Evolutionary conservation across 2,329 filamentous ascomycete species (phyloP), one percentile per base, ranked within the genome.

Genomic region (Pyrenochaeta sp.): DNA sequence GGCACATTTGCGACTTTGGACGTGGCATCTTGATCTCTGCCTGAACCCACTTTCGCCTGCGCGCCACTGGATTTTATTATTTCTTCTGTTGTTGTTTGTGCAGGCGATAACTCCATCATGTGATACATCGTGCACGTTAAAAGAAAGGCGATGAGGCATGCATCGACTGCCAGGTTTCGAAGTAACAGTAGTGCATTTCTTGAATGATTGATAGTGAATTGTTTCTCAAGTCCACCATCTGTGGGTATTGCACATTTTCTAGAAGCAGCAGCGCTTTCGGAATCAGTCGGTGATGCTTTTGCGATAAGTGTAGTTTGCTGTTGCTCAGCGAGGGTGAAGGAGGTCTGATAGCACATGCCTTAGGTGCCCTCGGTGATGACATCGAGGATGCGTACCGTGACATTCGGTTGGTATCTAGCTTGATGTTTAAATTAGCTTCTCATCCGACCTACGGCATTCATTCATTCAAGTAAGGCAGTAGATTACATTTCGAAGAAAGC

Each of bases 111-210:
- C 1, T 63, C 67, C 40, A 78, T 78, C 45, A 78, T n/a, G 71
- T 1, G 68, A 75, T 2, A 80, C 81, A 51, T 84, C 80, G 58
- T 85, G 82, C 0, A 77, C 40, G 29, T 56, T 53, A 58, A 77
- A 80, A 2, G 78, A 0, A 76, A 78, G 33, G 83, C 51, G 15
- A 83, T 68, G 39, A 85, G 73, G 0, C 81, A 75, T 2, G 77
- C 77, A 4, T 76, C 66, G 0, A 61, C 43, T 2, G 76, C 75
- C 6, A 82, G 66, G 37, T 71, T 44, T 0, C 79, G 75, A 48
- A 79, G 78, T 61, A 82, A 81, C 0, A 85, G 75, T 2, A 83
- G 66, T 12, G 81, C 77, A 58, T 85, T 80, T 4, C 82, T 82
- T 36, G 83, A 73, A 56, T 84, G 80, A 50, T 77, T 81, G 56